These are phyloP conservation scores for Pleurotus citrinopileatus DNA, from an alignment of 768 basidiomycete genomes.

Conservation along the genomic window DNA sequence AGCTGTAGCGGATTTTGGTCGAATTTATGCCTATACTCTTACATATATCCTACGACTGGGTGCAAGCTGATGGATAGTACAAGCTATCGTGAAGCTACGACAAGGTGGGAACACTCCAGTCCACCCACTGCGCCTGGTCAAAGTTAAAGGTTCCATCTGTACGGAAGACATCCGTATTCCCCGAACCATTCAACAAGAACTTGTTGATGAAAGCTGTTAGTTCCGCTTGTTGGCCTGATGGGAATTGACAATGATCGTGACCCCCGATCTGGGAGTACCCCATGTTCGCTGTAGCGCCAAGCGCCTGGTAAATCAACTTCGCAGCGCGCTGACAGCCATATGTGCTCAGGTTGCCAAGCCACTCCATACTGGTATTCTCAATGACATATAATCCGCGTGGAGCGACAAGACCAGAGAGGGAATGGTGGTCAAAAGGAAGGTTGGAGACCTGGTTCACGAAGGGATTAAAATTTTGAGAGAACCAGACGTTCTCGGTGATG, in stretches of 20 bases:
- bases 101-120: constrained; percentile 47
- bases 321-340: constrained; percentile 53
- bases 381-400: constrained; percentile 52
- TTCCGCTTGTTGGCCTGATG: constrained; percentile 37
- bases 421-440: constrained; percentile 59
- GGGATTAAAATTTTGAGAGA: constrained; percentile 46
- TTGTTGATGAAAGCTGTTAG: constrained; percentile 54
- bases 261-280: constrained; percentile 53
- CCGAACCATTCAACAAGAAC: constrained; percentile 46
- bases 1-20: no score
- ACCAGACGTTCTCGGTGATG: constrained; percentile 61
- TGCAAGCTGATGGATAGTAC: no score
- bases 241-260: constrained; percentile 56
- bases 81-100: no score
- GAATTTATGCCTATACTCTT: no score
- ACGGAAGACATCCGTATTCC: constrained; percentile 43
- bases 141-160: constrained; percentile 42
- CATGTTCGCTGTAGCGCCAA: constrained; percentile 43
- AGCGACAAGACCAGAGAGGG: constrained; percentile 52
- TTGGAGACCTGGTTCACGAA: constrained; percentile 40
- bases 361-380: constrained; percentile 54
- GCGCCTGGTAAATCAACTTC: constrained; percentile 46
- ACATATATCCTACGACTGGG: no score
- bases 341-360: constrained; percentile 49
- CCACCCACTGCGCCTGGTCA: constrained; percentile 40